phyloP scores from a whole-genome alignment of 75 land plant species.

The Sequoia sempervirens region DNA sequence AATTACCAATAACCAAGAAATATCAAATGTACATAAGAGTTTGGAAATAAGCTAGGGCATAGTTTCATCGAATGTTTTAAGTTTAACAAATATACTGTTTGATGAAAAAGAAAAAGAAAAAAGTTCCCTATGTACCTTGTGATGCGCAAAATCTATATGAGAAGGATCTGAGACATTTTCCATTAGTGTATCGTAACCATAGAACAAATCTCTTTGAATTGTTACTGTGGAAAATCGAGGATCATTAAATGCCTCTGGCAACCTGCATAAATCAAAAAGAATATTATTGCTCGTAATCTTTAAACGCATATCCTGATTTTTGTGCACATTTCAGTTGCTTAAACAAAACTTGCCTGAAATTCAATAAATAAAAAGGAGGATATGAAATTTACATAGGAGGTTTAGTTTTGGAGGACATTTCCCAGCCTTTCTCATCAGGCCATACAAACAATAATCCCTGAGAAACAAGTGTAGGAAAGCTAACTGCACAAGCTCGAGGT shows the following conservation, averaged over 20 bases:
- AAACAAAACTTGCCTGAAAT: not conserved
- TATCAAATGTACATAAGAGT: not conserved
- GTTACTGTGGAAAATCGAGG: slow-evolving; percentile 83
- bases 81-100: not conserved
- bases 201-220: slow-evolving; percentile 91
- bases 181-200: slow-evolving; percentile 98
- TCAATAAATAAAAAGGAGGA: not conserved
- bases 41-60: not conserved
- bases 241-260: slow-evolving; percentile 87
- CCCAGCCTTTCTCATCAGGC: slow-evolving; percentile 98
- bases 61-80: not conserved
- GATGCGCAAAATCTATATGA: slow-evolving; percentile 98
- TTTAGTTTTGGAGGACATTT: slow-evolving; percentile 55
- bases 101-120: not conserved
- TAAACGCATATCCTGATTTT: not conserved
- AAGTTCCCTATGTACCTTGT: slow-evolving; percentile 52
- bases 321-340: not conserved
- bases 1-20: not conserved
- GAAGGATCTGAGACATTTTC: slow-evolving; percentile 99
- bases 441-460: slow-evolving; percentile 97
- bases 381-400: slow-evolving; percentile 62
- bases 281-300: not conserved
- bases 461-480: slow-evolving; percentile 75
- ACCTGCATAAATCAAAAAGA: slow-evolving; percentile 35
- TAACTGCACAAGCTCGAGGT: slow-evolving; percentile 74